Evolutionary conservation across 192 early-diverging fungal species (phyloP).

Genomic region (Piromyces sp.): DNA sequence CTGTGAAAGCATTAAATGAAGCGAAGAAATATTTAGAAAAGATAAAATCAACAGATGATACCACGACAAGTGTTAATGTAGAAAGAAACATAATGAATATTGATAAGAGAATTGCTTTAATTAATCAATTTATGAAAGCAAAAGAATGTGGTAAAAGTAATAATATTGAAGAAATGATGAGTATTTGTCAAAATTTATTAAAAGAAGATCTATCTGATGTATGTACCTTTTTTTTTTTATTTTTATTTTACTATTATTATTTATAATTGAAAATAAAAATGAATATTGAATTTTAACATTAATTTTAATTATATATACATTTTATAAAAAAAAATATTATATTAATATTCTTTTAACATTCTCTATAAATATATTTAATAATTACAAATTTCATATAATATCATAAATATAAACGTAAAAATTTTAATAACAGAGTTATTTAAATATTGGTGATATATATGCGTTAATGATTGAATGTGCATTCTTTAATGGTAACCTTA

Average conservation of each 20-base stretch:
- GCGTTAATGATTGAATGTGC: constrained; percentile 25
- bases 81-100: background rate
- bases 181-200: constrained; percentile 22
- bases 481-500: background rate
- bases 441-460: constrained; percentile 31
- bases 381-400: no score
- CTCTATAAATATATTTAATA: no score
- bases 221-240: no score
- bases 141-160: background rate
- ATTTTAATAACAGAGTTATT: constrained; percentile 12
- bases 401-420: no score
- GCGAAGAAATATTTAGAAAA: background rate
- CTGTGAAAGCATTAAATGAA: background rate
- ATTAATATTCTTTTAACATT: no score
- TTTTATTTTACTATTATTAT: no score
- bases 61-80: background rate
- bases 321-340: no score
- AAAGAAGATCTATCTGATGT: constrained; percentile 23
- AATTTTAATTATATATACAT: no score
- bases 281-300: no score
- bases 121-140: background rate
- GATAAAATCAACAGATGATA: background rate
- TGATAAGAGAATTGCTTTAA: background rate
- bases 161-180: constrained; percentile 14
- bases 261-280: no score